Conservation (phyloP, 164 flowering plant genomes). For the Magnolia changhungtana region DNA sequence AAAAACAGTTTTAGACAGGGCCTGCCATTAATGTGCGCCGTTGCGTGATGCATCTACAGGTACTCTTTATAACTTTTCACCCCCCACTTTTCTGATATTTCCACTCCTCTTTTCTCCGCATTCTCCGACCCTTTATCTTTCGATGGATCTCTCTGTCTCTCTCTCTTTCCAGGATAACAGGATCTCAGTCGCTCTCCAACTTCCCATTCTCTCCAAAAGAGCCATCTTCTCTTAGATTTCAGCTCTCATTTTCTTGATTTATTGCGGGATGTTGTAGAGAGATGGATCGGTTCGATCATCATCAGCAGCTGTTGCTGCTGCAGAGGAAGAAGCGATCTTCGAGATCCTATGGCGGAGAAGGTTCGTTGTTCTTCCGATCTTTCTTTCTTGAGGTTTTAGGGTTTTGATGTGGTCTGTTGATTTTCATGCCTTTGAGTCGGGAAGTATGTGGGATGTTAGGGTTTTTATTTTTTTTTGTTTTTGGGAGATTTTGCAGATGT, state of each 20-base stretch:
- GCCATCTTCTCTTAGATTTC: not conserved
- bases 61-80: not conserved
- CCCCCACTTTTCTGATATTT: not conserved
- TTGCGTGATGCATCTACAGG: not conserved
- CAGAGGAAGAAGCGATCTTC: not conserved
- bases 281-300: not conserved
- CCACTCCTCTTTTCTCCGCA: not conserved
- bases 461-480: not conserved
- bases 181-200: not conserved
- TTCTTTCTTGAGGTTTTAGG: not conserved
- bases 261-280: not conserved
- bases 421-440: not conserved
- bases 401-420: not conserved
- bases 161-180: not conserved
- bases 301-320: not conserved
- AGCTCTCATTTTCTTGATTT: not conserved
- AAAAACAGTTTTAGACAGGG: not conserved
- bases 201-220: not conserved
- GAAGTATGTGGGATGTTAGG: not conserved
- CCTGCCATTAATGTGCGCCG: conserved; percentile 2
- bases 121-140: not conserved
- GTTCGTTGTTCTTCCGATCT: not conserved
- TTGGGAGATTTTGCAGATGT: not conserved
- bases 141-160: not conserved
- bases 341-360: not conserved